Evolutionary conservation across 2,329 filamentous ascomycete species (phyloP), one percentile per base, ranked within the genome.

Genomic region (Elsinoe australis): DNA sequence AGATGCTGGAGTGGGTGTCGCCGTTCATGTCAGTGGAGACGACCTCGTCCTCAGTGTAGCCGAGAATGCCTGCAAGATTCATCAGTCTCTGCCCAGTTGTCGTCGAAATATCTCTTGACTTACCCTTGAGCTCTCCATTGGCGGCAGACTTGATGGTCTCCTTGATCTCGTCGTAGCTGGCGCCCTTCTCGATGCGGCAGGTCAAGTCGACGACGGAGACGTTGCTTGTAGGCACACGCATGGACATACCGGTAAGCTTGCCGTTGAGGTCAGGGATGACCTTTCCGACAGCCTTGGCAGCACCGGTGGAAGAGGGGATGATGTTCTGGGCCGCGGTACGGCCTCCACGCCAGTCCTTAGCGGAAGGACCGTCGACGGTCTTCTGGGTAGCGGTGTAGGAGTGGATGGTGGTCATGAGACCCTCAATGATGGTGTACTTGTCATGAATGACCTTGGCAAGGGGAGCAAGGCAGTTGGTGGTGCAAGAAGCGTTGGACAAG

Each of bases 371-470:
- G 66, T 98, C 92, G 64, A 96, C 92, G 64, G 89, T 95, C 87
- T 95, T 95, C 80, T 96, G 92, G 71, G 92, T 96, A 65, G 92
- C 92, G 64, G 92, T 96, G 85, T 96, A 96, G 65, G 92, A 95
- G 85, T 98, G 92, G 71, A 96, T 82, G 61, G 92, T 98, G 75
- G 92, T 96, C 92, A 98, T 98, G 65, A 96, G 83, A 80, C 90
- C 92, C 82, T 98, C 92, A 66, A 95, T 73, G 70, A 98, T 92
- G 72, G 79, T 83, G 78, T 84, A 98, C 74, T 95, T 94, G 80
- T 96, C 90, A 82, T 98, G 78, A 76, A 98, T 82, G 67, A 96
- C 88, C 86, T 96, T 98, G 78, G 92, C 92, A 58, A 98, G 85
- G 69, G 92, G 92, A 71, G 92, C 92, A 73, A 98, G 76, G 83